A percentile compares a stretch with the other conserved stretches of the same genome.
Evolutionary conservation across 768 basidiomycete species (phyloP).

Genomic region (Agrocybe pediades): DNA sequence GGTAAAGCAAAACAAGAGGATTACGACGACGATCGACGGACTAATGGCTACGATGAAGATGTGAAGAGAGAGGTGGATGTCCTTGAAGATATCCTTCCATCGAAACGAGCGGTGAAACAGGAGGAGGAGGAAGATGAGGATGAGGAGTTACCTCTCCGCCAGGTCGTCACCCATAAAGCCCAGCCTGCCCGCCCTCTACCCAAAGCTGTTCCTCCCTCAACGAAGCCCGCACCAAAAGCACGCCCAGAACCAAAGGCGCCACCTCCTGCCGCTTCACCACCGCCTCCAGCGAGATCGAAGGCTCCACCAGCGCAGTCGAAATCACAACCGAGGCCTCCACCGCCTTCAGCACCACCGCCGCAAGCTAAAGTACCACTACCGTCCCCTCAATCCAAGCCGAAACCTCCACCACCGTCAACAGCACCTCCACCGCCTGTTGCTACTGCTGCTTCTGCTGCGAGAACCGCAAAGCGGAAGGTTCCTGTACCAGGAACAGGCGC

Average conservation of each 20-base stretch:
- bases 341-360: neutral
- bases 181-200: slow-evolving; percentile 30
- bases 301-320: neutral
- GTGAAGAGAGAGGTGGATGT: slow-evolving; percentile 44
- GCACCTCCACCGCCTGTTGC: neutral
- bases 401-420: neutral
- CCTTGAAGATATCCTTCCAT: slow-evolving; percentile 31
- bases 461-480: slow-evolving; percentile 15
- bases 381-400: neutral
- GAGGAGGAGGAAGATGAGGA: slow-evolving; percentile 41
- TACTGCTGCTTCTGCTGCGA: slow-evolving; percentile 14
- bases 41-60: slow-evolving; percentile 25
- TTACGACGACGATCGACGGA: slow-evolving; percentile 5
- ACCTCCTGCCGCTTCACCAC: slow-evolving; percentile 26
- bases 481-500: neutral
- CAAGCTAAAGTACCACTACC: too few relatives aligned
- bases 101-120: slow-evolving; percentile 3
- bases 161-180: slow-evolving; percentile 29
- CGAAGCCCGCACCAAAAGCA: slow-evolving; percentile 28
- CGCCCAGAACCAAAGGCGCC: slow-evolving; percentile 20
- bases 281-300: slow-evolving; percentile 19
- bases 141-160: slow-evolving; percentile 25
- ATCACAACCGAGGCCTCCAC: neutral
- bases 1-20: slow-evolving; percentile 17
- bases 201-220: slow-evolving; percentile 25